These are phyloP conservation scores for Paracoccidioides lutzii DNA, from an alignment of 2,329 filamentous ascomycete genomes.

Conservation along the genomic window DNA sequence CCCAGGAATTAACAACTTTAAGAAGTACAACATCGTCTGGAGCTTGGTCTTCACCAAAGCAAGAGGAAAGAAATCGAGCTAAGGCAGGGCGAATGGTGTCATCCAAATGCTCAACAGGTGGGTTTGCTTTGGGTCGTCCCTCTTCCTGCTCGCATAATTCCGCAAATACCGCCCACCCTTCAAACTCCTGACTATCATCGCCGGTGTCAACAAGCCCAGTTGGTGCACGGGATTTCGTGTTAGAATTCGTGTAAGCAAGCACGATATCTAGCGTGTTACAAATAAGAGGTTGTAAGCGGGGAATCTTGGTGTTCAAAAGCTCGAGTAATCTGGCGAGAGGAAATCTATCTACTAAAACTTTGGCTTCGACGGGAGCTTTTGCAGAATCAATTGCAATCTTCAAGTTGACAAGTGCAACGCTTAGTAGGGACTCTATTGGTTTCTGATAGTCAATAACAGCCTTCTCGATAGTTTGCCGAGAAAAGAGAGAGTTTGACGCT, in stretches of 20 bases:
- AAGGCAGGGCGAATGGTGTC: constrained; percentile 37
- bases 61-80: constrained; percentile 45
- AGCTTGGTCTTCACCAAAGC: constrained; percentile 45
- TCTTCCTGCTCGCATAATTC: constrained; percentile 28
- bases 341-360: constrained; percentile 31
- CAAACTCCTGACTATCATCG: constrained; percentile 54
- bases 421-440: constrained; percentile 43
- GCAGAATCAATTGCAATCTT: constrained; percentile 35
- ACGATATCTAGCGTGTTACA: constrained; percentile 39
- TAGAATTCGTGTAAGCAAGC: constrained; percentile 28
- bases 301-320: constrained; percentile 39
- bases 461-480: constrained; percentile 36
- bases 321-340: constrained; percentile 36
- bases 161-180: constrained; percentile 44
- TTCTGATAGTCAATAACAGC: constrained; percentile 45
- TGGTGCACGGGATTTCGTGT: constrained; percentile 13
- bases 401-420: constrained; percentile 40
- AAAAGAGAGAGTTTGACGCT: constrained; percentile 28
- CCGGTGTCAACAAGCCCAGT: constrained; percentile 22
- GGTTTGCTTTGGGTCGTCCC: constrained; percentile 13
- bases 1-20: constrained; percentile 44
- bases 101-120: constrained; percentile 22
- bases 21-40: constrained; percentile 43
- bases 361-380: constrained; percentile 28
- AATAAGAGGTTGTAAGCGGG: constrained; percentile 34